Conservation (phyloP, 202 grass and related monocot species). For the Bolboschoenoplectus hybrid region DNA sequence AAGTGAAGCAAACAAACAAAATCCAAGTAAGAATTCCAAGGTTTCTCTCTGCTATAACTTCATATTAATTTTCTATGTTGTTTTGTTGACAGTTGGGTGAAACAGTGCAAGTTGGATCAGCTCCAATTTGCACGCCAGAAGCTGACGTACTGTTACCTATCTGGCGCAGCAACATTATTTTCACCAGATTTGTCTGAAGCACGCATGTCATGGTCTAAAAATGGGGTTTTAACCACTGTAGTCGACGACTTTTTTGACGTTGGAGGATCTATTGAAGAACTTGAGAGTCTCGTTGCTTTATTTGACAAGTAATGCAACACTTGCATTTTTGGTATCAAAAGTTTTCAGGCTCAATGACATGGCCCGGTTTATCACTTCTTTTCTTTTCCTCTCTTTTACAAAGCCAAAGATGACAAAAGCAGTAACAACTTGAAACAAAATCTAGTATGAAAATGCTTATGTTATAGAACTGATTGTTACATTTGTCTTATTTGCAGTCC, state of each 20-base stretch:
- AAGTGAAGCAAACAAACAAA: slow-evolving; percentile 6
- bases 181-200: slow-evolving; percentile 54
- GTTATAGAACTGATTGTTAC: background rate
- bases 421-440: background rate
- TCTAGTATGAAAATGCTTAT: background rate
- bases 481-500: background rate
- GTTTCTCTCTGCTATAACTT: background rate
- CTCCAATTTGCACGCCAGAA: slow-evolving; percentile 71
- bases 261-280: slow-evolving; percentile 67
- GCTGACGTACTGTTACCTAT: slow-evolving; percentile 66
- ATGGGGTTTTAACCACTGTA: slow-evolving; percentile 64
- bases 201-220: slow-evolving; percentile 65
- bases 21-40: background rate
- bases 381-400: background rate
- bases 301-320: slow-evolving; percentile 49
- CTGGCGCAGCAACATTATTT: slow-evolving; percentile 67
- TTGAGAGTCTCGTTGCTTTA: slow-evolving; percentile 57
- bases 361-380: background rate
- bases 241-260: slow-evolving; percentile 86
- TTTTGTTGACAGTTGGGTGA: slow-evolving; percentile 66
- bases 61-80: background rate
- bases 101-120: slow-evolving; percentile 64
- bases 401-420: background rate
- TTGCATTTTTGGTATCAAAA: background rate
- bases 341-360: background rate